These are phyloP conservation scores for Exophiala spinifera DNA, from an alignment of 2,329 filamentous ascomycete genomes.

Conservation along the genomic window DNA sequence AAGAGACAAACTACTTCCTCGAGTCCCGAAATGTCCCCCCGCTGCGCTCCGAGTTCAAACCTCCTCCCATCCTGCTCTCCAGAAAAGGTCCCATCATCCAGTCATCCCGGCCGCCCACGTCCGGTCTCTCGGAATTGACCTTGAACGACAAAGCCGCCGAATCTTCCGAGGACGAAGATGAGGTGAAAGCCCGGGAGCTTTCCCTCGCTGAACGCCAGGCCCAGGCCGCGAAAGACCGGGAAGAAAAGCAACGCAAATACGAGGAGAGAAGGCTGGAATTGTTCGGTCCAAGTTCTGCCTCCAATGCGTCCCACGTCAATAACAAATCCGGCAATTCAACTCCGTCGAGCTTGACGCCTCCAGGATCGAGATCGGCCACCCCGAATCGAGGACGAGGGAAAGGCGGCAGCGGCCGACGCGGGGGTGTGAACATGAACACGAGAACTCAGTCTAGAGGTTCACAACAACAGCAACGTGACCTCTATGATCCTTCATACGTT, in stretches of 20 bases:
- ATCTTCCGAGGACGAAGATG: slow-evolving; percentile 57
- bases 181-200: slow-evolving; percentile 58
- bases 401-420: slow-evolving; percentile 14
- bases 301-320: slow-evolving; percentile 6
- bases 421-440: slow-evolving; percentile 5
- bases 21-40: slow-evolving; percentile 60
- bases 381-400: slow-evolving; percentile 37
- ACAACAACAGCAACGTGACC: slow-evolving; percentile 54
- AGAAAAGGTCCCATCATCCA: slow-evolving; percentile 55
- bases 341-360: slow-evolving; percentile 61
- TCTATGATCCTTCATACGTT: slow-evolving; percentile 74
- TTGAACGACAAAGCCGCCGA: slow-evolving; percentile 54
- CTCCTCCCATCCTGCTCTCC: slow-evolving; percentile 77
- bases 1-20: slow-evolving; percentile 68
- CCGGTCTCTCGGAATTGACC: slow-evolving; percentile 26
- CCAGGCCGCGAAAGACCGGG: slow-evolving; percentile 73
- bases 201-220: slow-evolving; percentile 74
- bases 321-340: slow-evolving; percentile 56
- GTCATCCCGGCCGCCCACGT: slow-evolving; percentile 10
- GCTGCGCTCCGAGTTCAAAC: slow-evolving; percentile 70
- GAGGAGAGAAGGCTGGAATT: slow-evolving; percentile 85
- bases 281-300: slow-evolving; percentile 60
- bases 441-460: slow-evolving; percentile 30
- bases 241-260: slow-evolving; percentile 87
- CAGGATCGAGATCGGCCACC: slow-evolving; percentile 40